phyloP scores from a whole-genome alignment of 73 alveolate species.

The Paramecium sonneborni region DNA sequence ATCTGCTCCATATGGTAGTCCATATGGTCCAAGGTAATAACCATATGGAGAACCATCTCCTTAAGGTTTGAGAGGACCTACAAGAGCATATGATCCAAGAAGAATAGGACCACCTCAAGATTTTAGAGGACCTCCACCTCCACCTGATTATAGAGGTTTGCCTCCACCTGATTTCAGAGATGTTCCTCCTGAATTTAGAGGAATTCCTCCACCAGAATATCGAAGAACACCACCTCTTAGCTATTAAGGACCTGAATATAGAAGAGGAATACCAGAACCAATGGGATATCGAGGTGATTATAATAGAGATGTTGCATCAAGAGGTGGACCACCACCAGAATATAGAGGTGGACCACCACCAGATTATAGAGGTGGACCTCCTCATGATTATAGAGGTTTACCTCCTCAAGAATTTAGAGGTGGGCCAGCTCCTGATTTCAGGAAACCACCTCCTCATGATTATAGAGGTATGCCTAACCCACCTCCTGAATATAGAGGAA shows the following conservation, averaged over 20 bases:
- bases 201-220: conserved; percentile 6
- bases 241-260: background rate
- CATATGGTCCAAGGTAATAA: background rate
- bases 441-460: background rate
- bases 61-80: conserved; percentile 10
- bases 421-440: background rate
- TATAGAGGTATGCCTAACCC: background rate
- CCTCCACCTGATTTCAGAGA: background rate
- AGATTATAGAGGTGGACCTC: background rate
- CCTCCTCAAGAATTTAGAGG: background rate
- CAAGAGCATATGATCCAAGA: conserved; percentile 3
- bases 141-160: background rate
- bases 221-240: background rate
- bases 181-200: background rate
- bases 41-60: conserved; percentile 33
- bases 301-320: background rate
- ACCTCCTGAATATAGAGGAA: background rate
- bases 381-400: background rate
- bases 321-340: conserved; percentile 19
- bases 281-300: background rate
- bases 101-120: conserved; percentile 1
- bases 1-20: background rate
- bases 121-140: conserved; percentile 24
- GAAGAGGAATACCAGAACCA: conserved; percentile 10
- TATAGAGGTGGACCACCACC: conserved; percentile 34